phyloP scores from a whole-genome alignment of 192 early-diverging fungal genomes.

The Podila minutissima region DNA sequence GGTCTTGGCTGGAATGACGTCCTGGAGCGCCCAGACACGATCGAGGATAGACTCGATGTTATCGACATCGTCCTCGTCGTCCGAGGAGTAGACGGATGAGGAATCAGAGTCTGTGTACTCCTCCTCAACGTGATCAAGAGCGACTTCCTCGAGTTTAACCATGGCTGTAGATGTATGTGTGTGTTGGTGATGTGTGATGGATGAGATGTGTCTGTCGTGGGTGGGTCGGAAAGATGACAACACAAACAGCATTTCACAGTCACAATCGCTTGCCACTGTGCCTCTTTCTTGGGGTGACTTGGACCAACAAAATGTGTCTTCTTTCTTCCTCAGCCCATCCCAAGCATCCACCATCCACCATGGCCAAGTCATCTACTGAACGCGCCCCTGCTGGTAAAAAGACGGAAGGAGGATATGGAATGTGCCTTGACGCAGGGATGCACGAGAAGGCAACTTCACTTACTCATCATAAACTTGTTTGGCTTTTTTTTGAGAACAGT shows the following conservation, averaged over 20 bases:
- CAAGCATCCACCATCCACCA: slow-evolving; percentile 1
- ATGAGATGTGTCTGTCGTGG: neutral
- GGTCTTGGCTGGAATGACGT: slow-evolving; percentile 83
- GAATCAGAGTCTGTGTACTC: slow-evolving; percentile 62
- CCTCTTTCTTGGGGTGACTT: no score
- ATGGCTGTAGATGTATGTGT: slow-evolving; percentile 25
- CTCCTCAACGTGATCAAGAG: slow-evolving; percentile 58
- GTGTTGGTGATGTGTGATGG: neutral
- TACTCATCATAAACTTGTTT: neutral
- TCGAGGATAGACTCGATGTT: slow-evolving; percentile 85
- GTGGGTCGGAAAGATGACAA: neutral
- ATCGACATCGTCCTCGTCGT: slow-evolving; percentile 62
- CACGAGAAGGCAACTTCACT: neutral
- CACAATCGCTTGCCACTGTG: no score
- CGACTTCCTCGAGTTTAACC: slow-evolving; percentile 63
- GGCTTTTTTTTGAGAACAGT: slow-evolving; percentile 1
- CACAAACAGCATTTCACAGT: no score
- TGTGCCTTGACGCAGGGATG: neutral
- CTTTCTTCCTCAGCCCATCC: neutral
- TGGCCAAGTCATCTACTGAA: slow-evolving; percentile 30
- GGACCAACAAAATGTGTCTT: neutral
- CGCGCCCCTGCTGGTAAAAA: slow-evolving; percentile 6
- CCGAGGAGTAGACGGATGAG: slow-evolving; percentile 68
- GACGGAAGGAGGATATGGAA: neutral
- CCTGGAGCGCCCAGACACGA: slow-evolving; percentile 82